These are phyloP conservation scores for Neopestalotiopsis clavispora DNA, from an alignment of 2,329 filamentous ascomycete genomes.

Conservation along the genomic window DNA sequence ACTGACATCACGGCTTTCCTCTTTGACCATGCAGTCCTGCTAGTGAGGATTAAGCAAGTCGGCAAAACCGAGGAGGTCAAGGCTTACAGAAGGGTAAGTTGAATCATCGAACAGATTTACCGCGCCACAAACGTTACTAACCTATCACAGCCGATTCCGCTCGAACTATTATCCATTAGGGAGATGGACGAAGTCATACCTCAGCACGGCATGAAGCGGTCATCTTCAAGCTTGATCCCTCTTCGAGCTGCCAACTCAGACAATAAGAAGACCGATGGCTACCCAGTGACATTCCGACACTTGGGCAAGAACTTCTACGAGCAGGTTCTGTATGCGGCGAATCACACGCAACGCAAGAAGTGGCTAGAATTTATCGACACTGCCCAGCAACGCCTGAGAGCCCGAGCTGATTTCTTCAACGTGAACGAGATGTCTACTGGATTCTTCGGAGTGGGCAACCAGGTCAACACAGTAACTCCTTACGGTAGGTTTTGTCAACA, in stretches of 20 bases:
- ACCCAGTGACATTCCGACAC: constrained; percentile 95
- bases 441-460: constrained; percentile 71
- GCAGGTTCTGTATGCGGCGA: constrained; percentile 84
- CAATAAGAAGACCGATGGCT: constrained; percentile 74
- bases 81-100: constrained; percentile 77
- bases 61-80: constrained; percentile 95
- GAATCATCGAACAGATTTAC: background rate
- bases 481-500: constrained; percentile 65
- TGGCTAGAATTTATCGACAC: constrained; percentile 96
- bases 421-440: constrained; percentile 63
- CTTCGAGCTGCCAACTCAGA: constrained; percentile 53
- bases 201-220: constrained; percentile 78
- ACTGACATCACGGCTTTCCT: constrained; percentile 93
- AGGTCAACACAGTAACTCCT: constrained; percentile 93
- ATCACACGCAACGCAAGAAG: constrained; percentile 86
- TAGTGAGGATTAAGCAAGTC: constrained; percentile 88
- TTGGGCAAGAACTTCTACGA: constrained; percentile 96
- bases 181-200: constrained; percentile 98
- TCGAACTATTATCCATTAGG: constrained; percentile 89
- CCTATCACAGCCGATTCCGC: constrained; percentile 74
- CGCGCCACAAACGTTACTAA: background rate
- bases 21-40: constrained; percentile 92
- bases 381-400: constrained; percentile 84
- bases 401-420: constrained; percentile 91
- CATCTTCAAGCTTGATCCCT: constrained; percentile 81